Base-by-base conservation (phyloP, 2,329 filamentous ascomycete species). In the Calonectria leucothoes region DNA sequence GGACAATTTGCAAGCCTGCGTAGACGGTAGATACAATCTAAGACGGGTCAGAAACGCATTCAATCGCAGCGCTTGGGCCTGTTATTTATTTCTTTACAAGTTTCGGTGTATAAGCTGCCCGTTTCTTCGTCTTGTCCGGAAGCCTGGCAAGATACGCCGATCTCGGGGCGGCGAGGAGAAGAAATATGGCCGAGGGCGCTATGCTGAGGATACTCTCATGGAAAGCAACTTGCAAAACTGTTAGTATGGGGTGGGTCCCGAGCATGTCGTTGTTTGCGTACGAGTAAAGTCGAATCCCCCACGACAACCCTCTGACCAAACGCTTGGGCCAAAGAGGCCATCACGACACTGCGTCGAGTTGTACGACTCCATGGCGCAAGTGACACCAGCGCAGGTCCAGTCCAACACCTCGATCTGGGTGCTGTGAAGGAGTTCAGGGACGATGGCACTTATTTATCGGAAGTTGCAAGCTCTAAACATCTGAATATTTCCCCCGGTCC, bases 241-340 rank as follows among this genome's bases (percentile, higher is more conserved):
- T 80, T 29, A 82, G 75, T 42, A 57, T 29, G 20, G n/a, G 27
- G 2, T 33, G n/a, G 27, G 2, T 33, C 17, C 12, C 3, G n/a
- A 0, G 33, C 12, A 12, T 12, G 42, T 27, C 3, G 11, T 2
- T 1, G 7, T 39, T 14, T 35, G 25, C 78, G 63, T 65, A 82
- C 82, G 63, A n/a, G 81, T 82, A 59, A 83, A 82, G 55, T 83
- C 82, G 17, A 83, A 83, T 2, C 82, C 82, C 6, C 81, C 81
- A 15, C 82, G 80, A 75, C 82, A 83, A 23, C 76, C 80, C 27
- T 81, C 69, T 4, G 75, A 69, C 77, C 74, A 78, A 17, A 83
- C 78, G 23, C 75, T 77, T 15, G 82, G 82, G 4, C 82, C 81
- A 51, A 83, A 79, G 72, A 81, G 68, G 72, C 75, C 76, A 78